phyloP scores from a whole-genome alignment of 225 moss, liverwort and hornwort genomes.

The Pseudisothecium myosuroides region DNA sequence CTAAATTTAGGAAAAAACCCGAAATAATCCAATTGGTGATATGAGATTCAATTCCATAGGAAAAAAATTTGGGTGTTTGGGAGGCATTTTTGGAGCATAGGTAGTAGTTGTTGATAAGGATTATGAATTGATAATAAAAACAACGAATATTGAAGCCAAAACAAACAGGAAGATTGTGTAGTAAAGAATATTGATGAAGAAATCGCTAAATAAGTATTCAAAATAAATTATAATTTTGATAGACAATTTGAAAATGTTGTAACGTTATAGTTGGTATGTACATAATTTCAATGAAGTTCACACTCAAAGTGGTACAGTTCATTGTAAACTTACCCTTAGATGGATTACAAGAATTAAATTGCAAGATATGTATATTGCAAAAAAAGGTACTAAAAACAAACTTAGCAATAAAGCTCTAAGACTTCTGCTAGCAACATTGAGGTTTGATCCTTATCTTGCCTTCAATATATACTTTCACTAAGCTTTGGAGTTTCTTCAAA shows the following conservation, averaged over 20 bases:
- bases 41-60: background rate
- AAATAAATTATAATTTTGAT: background rate
- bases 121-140: background rate
- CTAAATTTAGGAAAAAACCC: background rate
- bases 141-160: background rate
- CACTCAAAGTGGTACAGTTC: background rate
- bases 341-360: background rate
- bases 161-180: background rate
- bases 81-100: background rate
- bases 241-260: background rate
- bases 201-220: background rate
- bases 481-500: background rate
- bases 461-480: background rate
- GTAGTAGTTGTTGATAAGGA: background rate
- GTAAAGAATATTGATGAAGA: background rate
- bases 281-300: background rate
- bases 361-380: background rate
- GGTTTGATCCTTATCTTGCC: background rate
- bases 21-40: background rate
- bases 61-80: fast-evolving
- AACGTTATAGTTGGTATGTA: background rate
- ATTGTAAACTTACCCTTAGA: background rate
- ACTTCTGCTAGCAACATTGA: background rate
- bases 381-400: background rate
- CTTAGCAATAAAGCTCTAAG: background rate